These are phyloP conservation scores for Sungouiella blattae DNA, from an alignment of 805 yeast species.

Conservation along the genomic window DNA sequence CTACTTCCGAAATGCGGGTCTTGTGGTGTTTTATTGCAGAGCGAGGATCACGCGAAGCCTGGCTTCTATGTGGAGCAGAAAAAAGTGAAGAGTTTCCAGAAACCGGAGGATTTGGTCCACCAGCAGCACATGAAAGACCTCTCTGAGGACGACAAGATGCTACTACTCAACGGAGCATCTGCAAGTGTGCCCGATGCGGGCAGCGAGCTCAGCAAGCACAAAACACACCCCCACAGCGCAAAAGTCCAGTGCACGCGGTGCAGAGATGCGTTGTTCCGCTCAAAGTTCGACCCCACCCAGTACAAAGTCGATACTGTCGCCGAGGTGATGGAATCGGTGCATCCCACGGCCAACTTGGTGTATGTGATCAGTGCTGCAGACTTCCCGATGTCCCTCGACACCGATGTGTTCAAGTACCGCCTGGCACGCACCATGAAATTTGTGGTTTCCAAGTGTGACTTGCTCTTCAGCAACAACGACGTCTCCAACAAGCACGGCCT, in stretches of 20 bases:
- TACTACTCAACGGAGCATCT: conserved; percentile 21
- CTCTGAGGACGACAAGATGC: conserved; percentile 23
- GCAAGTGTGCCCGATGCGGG: neutral
- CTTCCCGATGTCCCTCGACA: conserved; percentile 61
- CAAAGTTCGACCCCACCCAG: conserved; percentile 31
- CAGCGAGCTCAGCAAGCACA: neutral
- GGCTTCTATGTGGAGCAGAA: conserved; percentile 41
- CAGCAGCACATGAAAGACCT: conserved; percentile 16
- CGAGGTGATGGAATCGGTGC: conserved; percentile 30
- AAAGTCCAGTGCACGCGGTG: conserved; percentile 52
- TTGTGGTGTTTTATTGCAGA: conserved; percentile 57
- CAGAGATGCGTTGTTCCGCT: conserved; percentile 46
- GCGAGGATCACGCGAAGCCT: conserved; percentile 24
- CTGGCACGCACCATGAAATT: conserved; percentile 35
- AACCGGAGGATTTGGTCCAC: conserved; percentile 24
- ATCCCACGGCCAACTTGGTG: conserved; percentile 44
- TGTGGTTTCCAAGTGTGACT: conserved; percentile 43
- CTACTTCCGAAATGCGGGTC: conserved; percentile 41
- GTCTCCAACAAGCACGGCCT: conserved; percentile 23
- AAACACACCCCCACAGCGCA: neutral
- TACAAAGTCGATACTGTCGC: conserved; percentile 22
- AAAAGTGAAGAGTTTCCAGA: conserved; percentile 3
- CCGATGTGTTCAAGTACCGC: conserved; percentile 29
- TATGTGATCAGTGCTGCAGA: conserved; percentile 67
- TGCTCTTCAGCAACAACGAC: conserved; percentile 33